Evolutionary conservation across 768 basidiomycete species (phyloP), one percentile per base, ranked within the genome.

Genomic region (Dioszegia crocea): DNA sequence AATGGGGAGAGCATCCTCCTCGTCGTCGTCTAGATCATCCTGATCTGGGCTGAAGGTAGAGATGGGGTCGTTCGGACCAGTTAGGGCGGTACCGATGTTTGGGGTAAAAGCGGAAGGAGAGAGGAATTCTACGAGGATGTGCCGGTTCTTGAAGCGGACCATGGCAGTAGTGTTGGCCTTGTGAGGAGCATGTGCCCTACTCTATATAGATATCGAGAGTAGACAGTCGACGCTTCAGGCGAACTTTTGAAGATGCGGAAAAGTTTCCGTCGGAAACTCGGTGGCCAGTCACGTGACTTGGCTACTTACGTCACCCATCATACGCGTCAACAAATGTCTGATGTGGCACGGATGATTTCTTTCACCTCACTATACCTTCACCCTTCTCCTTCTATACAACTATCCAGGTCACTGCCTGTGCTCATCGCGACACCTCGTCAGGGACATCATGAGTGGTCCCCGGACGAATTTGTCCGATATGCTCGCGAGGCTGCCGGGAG

Each of bases 81-180:
- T 21, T 12, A 24, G 26, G 3, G 57, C 3, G 4, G 16, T 21
- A 43, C 45, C 45, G 53, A 66, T 59, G n/a, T 60, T 38, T 11
- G 60, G 19, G 24, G 23, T n/a, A 19, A 61, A 56, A 2, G 41
- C 27, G 6, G 64, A 58, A 21, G 78, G 74, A 9, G 83, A 74
- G 36, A 92, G 82, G 68, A 93, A 86, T 76, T 94, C 90, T 55
- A 91, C 85, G 30, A 94, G 84, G 11, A 93, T 77, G 88, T 90
- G 91, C 36, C 91, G 84, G 74, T 91, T 92, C 89, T 87, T 87
- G 81, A 87, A 86, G 57, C 86, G 79, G 70, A 87, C 86, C 86
- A 87, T 86, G n/a, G n/a, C n/a, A n/a, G n/a, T n/a, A n/a, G n/a
- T n/a, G n/a, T n/a, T n/a, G n/a, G n/a, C n/a, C n/a, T 30, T 33